Conservation (phyloP, 2,329 filamentous ascomycete genomes). For the Thelonectria olida region DNA sequence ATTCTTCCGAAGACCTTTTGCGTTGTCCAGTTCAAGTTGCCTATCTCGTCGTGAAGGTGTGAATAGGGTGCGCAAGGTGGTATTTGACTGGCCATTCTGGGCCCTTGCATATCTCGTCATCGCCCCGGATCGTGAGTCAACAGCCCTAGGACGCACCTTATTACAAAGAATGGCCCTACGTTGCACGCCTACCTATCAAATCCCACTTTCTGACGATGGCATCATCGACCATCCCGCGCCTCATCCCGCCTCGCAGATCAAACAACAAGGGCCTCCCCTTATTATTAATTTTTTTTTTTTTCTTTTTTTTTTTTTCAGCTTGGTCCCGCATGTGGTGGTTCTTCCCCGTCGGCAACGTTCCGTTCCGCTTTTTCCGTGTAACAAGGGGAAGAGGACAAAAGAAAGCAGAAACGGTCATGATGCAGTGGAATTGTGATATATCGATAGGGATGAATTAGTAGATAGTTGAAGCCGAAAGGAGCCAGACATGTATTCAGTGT, state of each 20-base stretch:
- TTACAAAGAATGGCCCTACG: conserved; percentile 4
- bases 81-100: conserved; percentile 3
- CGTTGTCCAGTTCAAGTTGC: not conserved
- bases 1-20: conserved; percentile 4
- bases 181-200: conserved; percentile 22
- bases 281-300: not conserved
- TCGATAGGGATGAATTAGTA: not conserved
- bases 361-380: not conserved
- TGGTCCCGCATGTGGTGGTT: not conserved
- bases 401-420: not conserved
- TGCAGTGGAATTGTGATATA: not conserved
- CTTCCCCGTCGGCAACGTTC: not conserved
- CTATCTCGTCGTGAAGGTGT: not conserved
- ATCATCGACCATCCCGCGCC: conserved; percentile 26
- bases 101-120: conserved; percentile 30
- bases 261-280: not conserved
- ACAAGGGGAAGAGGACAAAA: not conserved
- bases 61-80: not conserved
- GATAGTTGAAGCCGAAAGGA: not conserved
- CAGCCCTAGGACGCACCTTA: conserved; percentile 16
- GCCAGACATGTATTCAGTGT: not conserved
- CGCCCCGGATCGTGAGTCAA: conserved; percentile 24
- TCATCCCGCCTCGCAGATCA: conserved; percentile 26
- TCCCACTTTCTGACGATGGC: conserved; percentile 18
- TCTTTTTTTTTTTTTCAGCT: conserved; percentile 3